A percentile compares a stretch with the other conserved stretches of the same genome.
phyloP scores from a whole-genome alignment of 129 eudicot species.

The Lonicera japonica region DNA sequence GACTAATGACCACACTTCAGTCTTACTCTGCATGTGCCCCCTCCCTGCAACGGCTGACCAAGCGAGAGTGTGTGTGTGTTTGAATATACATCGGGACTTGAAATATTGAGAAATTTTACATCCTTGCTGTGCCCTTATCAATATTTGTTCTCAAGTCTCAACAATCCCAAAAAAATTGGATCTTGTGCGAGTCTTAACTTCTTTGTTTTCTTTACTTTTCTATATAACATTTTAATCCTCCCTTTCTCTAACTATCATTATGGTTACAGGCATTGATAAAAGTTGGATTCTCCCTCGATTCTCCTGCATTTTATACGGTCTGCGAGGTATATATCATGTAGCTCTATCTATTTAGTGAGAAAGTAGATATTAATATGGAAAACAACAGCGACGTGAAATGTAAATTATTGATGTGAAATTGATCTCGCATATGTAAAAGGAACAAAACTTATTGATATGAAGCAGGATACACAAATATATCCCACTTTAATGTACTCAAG shows the following conservation, averaged over 20 bases:
- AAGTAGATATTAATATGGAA: neutral
- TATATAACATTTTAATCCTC: neutral
- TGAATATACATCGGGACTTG: no score
- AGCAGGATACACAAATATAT: no score
- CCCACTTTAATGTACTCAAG: no score
- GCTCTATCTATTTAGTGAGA: neutral
- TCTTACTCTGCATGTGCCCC: no score
- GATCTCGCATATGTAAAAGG: no score
- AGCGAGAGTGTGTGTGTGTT: no score
- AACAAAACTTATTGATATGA: no score
- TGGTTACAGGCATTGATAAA: constrained; percentile 64
- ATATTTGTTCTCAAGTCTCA: neutral
- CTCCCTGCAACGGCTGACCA: no score
- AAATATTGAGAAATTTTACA: no score
- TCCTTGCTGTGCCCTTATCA: neutral
- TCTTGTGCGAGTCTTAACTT: neutral
- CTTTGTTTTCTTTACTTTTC: neutral
- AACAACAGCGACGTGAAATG: neutral
- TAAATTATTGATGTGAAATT: no score
- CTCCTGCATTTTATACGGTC: constrained; percentile 88
- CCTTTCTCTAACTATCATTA: constrained; percentile 4
- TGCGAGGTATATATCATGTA: constrained; percentile 61
- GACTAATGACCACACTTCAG: neutral
- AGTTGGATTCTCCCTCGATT: constrained; percentile 69
- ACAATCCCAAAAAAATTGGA: neutral